phyloP scores from a whole-genome alignment of 257 asterid genomes.

The Forsythia suspensa region DNA sequence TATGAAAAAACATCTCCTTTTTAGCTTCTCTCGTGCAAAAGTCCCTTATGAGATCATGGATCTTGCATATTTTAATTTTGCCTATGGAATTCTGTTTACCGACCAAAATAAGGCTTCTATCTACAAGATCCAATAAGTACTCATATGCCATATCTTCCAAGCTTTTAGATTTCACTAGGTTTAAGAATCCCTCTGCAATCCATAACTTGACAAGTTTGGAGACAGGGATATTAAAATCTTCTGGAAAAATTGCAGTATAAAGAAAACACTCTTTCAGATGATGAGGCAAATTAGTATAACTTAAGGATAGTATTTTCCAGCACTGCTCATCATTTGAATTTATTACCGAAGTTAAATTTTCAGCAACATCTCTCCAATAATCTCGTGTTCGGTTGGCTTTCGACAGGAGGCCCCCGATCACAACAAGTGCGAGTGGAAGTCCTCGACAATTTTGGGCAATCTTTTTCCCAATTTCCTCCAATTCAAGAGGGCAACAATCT shows the following conservation, averaged over 20 bases:
- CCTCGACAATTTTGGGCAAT: neutral
- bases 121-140: neutral
- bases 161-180: too few relatives aligned
- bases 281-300: neutral
- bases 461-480: neutral
- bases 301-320: neutral
- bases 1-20: neutral
- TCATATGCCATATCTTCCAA: neutral
- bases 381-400: too few relatives aligned
- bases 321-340: neutral
- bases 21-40: constrained; percentile 15
- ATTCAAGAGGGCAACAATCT: neutral
- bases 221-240: constrained; percentile 6
- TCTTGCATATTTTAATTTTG: constrained; percentile 8
- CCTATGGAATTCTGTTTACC: constrained; percentile 3
- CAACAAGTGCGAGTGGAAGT: too few relatives aligned
- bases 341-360: neutral
- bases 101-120: neutral
- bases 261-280: constrained; percentile 12
- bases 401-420: neutral
- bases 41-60: constrained; percentile 5
- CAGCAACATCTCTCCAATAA: neutral
- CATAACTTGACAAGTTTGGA: constrained; percentile 7
- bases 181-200: constrained; percentile 15
- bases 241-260: constrained; percentile 4